phyloP scores from a whole-genome alignment of 805 yeast species.

The Candida nemodendra region DNA sequence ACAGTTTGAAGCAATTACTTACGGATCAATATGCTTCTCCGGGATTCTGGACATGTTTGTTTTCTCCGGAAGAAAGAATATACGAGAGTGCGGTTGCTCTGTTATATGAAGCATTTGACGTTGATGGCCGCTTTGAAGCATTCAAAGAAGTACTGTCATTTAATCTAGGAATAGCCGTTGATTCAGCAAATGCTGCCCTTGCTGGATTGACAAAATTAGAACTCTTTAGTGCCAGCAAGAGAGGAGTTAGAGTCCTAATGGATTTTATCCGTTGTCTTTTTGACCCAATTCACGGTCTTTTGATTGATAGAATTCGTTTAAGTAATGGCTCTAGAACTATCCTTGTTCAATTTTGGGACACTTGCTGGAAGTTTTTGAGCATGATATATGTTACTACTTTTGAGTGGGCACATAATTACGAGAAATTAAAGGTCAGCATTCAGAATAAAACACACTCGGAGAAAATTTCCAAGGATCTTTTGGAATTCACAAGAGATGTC shows the following conservation, averaged over 20 bases:
- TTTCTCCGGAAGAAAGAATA: conserved; percentile 56
- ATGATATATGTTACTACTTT: conserved; percentile 67
- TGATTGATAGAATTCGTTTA: conserved; percentile 21
- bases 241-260: conserved; percentile 70
- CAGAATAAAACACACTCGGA: conserved; percentile 22
- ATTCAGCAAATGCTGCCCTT: conserved; percentile 37
- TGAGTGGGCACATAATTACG: conserved; percentile 61
- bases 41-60: conserved; percentile 75
- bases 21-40: conserved; percentile 42
- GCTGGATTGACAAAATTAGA: conserved; percentile 13
- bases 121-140: conserved; percentile 76
- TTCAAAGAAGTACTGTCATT: conserved; percentile 51
- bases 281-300: conserved; percentile 65
- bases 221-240: conserved; percentile 28
- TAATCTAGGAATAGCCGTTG: conserved; percentile 45
- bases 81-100: conserved; percentile 72
- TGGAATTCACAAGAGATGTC: conserved; percentile 82
- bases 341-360: conserved; percentile 57
- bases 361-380: conserved; percentile 69
- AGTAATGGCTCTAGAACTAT: conserved; percentile 18
- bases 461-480: conserved; percentile 21
- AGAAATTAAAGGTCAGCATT: conserved; percentile 22
- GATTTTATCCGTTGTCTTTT: conserved; percentile 64
- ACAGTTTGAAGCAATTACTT: conserved; percentile 35
- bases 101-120: conserved; percentile 74